phyloP scores from a whole-genome alignment of 2,329 filamentous ascomycete species.

The Tolypocladium amazonense region DNA sequence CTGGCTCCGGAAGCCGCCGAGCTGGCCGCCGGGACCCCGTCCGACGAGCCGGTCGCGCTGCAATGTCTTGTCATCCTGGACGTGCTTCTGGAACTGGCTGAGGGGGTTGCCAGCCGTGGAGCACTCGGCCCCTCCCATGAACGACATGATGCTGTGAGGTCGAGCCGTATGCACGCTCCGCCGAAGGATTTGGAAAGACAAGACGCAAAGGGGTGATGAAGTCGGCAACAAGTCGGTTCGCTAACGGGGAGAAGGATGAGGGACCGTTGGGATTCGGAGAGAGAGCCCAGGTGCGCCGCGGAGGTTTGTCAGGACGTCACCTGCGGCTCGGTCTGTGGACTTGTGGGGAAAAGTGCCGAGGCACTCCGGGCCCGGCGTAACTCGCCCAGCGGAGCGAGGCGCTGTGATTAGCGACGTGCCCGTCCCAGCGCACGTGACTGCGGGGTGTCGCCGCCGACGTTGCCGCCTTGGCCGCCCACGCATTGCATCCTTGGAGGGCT shows the following conservation, averaged over 20 bases:
- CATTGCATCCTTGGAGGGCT: too few species aligned
- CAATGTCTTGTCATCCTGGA: constrained; percentile 89
- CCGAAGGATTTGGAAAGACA: not conserved
- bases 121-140: constrained; percentile 91
- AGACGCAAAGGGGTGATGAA: not conserved
- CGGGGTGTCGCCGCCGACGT: constrained; percentile 10
- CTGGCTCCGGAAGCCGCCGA: constrained; percentile 69
- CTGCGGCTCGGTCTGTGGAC: constrained; percentile 5
- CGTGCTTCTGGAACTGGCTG: constrained; percentile 94
- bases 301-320: constrained; percentile 7
- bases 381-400: not conserved
- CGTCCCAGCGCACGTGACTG: constrained; percentile 21
- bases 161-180: not conserved
- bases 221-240: not conserved
- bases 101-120: constrained; percentile 93
- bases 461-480: not conserved
- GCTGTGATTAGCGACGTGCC: not conserved
- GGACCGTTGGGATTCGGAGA: constrained; percentile 1
- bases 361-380: constrained; percentile 6
- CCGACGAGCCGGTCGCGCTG: constrained; percentile 84
- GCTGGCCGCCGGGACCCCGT: constrained; percentile 56
- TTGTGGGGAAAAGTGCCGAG: constrained; percentile 11
- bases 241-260: not conserved
- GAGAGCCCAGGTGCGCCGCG: not conserved
- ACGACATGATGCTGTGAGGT: constrained; percentile 59